Percentiles rank a stretch among this genome's conserved stretches.
Evolutionary conservation across 257 asterid species (phyloP).

Genomic region (Asclepias syriaca): DNA sequence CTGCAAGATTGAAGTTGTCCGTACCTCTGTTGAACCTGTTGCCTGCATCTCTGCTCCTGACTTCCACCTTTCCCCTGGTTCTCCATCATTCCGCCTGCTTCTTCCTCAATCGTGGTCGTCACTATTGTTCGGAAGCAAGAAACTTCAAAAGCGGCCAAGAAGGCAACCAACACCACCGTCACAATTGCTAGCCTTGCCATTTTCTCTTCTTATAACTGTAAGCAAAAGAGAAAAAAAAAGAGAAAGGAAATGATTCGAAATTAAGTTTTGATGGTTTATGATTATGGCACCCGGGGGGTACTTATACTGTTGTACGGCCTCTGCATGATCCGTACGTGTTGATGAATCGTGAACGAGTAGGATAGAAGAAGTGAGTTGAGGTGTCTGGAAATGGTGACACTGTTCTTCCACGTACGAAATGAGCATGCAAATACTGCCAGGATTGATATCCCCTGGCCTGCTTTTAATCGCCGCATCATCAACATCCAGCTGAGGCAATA

Average conservation of each 20-base stretch:
- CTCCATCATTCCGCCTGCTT: background rate
- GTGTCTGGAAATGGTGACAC: background rate
- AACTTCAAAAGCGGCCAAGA: slow-evolving; percentile 32
- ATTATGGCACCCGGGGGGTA: background rate
- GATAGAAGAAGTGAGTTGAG: background rate
- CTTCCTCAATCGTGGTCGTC: slow-evolving; percentile 32
- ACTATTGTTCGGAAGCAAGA: slow-evolving; percentile 36
- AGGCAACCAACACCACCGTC: slow-evolving; percentile 36
- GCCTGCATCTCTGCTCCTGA: slow-evolving; percentile 25
- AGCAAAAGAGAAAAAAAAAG: background rate
- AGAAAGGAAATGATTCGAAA: background rate
- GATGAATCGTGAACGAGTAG: background rate
- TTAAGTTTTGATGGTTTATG: background rate
- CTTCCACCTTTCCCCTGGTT: background rate
- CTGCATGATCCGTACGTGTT: slow-evolving; percentile 10
- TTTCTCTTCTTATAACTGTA: background rate
- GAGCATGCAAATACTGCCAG: background rate
- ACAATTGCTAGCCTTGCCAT: slow-evolving; percentile 31
- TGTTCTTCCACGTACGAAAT: slow-evolving; percentile 1
- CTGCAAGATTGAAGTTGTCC: slow-evolving; percentile 31
- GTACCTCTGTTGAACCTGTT: slow-evolving; percentile 37
- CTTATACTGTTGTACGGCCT: background rate
- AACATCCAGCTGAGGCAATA: background rate
- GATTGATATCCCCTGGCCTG: background rate
- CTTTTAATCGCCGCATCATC: slow-evolving; percentile 4